Percentiles rank a stretch among this genome's conserved stretches.
Conservation (phyloP, 352 stramenopile species). For the Pythium plurisporium region DNA sequence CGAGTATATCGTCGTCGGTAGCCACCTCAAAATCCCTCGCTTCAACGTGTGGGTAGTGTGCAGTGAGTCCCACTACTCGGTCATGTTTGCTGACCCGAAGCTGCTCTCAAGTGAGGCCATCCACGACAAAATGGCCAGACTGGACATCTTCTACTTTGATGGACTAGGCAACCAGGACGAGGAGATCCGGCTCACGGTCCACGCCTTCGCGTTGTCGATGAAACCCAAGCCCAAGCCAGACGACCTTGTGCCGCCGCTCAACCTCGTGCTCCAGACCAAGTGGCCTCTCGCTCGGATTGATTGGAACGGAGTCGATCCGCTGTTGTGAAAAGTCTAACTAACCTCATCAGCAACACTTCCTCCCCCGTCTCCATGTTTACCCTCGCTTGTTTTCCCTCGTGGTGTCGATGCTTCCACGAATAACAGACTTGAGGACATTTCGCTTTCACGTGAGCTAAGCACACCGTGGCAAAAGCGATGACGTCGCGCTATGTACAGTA, state of each 20-base stretch:
- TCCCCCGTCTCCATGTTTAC: background rate
- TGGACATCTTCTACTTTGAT: slow-evolving; percentile 90
- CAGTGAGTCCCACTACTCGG: slow-evolving; percentile 91
- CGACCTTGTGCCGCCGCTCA: slow-evolving; percentile 79
- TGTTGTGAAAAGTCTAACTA: slow-evolving; percentile 45
- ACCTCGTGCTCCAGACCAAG: slow-evolving; percentile 88
- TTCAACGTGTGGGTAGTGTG: slow-evolving; percentile 89
- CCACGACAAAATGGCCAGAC: slow-evolving; percentile 23
- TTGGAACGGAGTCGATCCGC: slow-evolving; percentile 86
- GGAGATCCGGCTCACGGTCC: slow-evolving; percentile 62
- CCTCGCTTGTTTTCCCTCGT: background rate
- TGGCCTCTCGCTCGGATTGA: slow-evolving; percentile 73
- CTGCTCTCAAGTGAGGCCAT: slow-evolving; percentile 18
- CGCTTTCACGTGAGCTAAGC: background rate
- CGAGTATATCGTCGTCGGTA: slow-evolving; percentile 84
- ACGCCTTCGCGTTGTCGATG: slow-evolving; percentile 26
- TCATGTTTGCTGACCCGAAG: slow-evolving; percentile 61
- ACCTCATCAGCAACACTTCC: too few relatives aligned
- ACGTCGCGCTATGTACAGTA: background rate
- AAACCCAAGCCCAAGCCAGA: slow-evolving; percentile 35
- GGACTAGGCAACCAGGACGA: slow-evolving; percentile 87
- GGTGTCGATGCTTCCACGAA: background rate
- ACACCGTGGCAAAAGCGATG: background rate
- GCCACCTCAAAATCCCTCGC: slow-evolving; percentile 65
- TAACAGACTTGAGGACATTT: background rate